These are phyloP conservation scores for Alternaria sp. DNA, from an alignment of 2,329 filamentous ascomycete species.

Conservation along the genomic window DNA sequence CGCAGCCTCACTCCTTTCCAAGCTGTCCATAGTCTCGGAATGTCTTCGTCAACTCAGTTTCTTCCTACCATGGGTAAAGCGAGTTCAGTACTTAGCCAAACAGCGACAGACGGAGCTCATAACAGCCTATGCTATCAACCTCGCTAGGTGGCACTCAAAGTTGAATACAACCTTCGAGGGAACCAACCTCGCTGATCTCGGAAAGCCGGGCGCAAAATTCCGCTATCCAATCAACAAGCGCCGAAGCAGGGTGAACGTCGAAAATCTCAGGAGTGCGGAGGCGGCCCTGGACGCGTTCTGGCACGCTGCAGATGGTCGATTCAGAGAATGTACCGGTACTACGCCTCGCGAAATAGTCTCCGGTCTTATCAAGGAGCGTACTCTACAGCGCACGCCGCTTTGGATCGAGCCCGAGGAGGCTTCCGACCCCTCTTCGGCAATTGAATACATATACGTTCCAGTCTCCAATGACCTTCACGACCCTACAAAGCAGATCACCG, in stretches of 20 bases:
- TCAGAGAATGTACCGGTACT: neutral
- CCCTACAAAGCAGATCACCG: constrained; percentile 6
- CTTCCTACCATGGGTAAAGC: neutral
- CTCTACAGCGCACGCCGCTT: constrained; percentile 55
- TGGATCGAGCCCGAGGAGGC: constrained; percentile 51
- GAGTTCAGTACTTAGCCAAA: neutral
- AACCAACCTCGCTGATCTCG: neutral
- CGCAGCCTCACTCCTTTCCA: neutral
- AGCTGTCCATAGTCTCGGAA: neutral
- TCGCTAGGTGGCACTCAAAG: neutral
- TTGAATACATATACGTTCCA: neutral
- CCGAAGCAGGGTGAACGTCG: constrained; percentile 49
- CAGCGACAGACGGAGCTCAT: neutral
- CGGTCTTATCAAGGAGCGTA: constrained; percentile 38
- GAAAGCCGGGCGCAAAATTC: constrained; percentile 1
- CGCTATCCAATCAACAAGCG: constrained; percentile 57
- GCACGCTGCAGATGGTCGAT: constrained; percentile 38
- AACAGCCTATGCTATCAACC: neutral
- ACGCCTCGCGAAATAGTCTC: constrained; percentile 4
- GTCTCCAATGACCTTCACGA: constrained; percentile 16
- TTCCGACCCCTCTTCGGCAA: neutral
- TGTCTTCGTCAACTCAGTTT: neutral
- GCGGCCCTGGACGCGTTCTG: constrained; percentile 56
- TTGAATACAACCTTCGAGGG: neutral
- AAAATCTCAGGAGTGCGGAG: constrained; percentile 52